Conservation (phyloP, 2,329 filamentous ascomycete species). For the Colletotrichum lini region DNA sequence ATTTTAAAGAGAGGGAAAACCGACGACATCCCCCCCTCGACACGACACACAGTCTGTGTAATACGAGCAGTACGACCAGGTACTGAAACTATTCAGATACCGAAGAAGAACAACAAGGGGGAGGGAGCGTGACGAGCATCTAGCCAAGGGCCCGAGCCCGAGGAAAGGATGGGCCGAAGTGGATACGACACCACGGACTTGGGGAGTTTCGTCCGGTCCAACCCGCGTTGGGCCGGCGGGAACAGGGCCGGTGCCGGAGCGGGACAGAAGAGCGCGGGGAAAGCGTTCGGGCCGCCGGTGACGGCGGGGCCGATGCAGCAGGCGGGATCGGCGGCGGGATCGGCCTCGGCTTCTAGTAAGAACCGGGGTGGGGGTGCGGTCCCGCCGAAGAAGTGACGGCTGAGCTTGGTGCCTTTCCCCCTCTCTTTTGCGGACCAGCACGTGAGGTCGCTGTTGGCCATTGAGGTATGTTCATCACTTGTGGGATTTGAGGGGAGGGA, state of each 20-base stretch:
- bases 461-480: not conserved
- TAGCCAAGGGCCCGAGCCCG: not conserved
- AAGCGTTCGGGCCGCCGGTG: not conserved
- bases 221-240: not conserved
- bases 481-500: not conserved
- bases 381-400: slow-evolving; percentile 7
- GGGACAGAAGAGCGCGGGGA: not conserved
- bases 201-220: not conserved
- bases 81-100: not conserved
- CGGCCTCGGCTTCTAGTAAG: slow-evolving; percentile 11
- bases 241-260: not conserved
- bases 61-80: no score
- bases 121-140: not conserved
- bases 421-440: not conserved
- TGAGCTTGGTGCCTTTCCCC: not conserved
- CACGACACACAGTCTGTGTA: no score
- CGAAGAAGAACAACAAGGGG: not conserved
- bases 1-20: no score
- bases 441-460: not conserved
- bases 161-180: slow-evolving; percentile 38
- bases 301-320: not conserved
- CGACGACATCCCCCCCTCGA: no score
- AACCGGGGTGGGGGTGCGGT: slow-evolving; percentile 2
- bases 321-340: slow-evolving; percentile 1
- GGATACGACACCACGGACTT: slow-evolving; percentile 38